Conservation (phyloP, 1,139 yeast genomes). For the Kluyveromyces sp. region DNA sequence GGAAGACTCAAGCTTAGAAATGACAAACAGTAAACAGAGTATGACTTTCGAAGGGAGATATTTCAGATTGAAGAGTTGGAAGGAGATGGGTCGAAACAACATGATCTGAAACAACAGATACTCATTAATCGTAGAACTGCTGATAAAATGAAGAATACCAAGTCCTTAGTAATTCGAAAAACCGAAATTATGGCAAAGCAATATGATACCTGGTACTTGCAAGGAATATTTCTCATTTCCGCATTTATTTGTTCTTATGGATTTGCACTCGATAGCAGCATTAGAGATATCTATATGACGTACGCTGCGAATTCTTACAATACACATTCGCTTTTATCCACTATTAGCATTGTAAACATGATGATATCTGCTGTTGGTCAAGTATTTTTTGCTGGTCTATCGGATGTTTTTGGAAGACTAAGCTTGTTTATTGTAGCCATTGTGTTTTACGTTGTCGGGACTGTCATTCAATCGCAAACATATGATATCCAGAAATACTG, state of each 20-base stretch:
- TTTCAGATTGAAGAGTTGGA: too few species aligned
- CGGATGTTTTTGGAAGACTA: constrained; percentile 61
- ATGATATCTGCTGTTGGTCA: constrained; percentile 55
- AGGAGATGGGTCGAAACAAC: too few species aligned
- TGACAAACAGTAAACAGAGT: too few species aligned
- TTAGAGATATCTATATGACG: constrained; percentile 41
- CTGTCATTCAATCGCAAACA: constrained; percentile 58
- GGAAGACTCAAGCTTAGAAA: too few species aligned
- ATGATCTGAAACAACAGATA: too few species aligned
- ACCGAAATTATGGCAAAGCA: constrained; percentile 17
- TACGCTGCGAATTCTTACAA: constrained; percentile 48
- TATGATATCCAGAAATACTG: constrained; percentile 53
- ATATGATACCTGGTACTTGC: constrained; percentile 17
- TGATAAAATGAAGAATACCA: constrained; percentile 42
- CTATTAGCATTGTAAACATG: constrained; percentile 47
- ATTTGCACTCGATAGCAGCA: constrained; percentile 56
- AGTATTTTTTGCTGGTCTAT: constrained; percentile 56
- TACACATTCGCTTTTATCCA: constrained; percentile 50
- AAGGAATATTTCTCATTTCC: constrained; percentile 30
- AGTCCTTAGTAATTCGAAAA: constrained; percentile 20
- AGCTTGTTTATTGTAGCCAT: constrained; percentile 47
- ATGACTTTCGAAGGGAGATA: too few species aligned
- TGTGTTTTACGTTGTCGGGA: constrained; percentile 56
- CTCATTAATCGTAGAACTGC: too few species aligned
- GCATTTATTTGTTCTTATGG: constrained; percentile 56